Conservation (phyloP, 139 green algal species). For the Haematococcus sp. region DNA sequence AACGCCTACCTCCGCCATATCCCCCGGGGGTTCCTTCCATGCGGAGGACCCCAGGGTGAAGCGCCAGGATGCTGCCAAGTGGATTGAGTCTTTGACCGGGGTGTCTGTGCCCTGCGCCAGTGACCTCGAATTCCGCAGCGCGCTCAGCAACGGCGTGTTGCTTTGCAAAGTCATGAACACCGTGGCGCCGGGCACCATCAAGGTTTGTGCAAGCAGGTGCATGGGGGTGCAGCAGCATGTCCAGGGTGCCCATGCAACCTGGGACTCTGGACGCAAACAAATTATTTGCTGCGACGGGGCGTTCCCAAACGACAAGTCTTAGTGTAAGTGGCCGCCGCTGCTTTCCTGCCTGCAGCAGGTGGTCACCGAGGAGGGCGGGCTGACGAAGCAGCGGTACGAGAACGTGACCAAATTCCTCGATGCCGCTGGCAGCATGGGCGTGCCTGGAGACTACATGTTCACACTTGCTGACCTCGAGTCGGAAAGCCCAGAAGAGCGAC, state of each 20-base stretch:
- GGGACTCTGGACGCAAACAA: too few species aligned
- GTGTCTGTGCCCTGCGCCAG: background rate
- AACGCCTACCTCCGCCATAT: background rate
- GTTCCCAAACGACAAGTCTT: too few species aligned
- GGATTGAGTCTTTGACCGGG: background rate
- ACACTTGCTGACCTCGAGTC: slow-evolving; percentile 49
- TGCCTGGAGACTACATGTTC: slow-evolving; percentile 51
- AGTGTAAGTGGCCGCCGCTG: too few species aligned
- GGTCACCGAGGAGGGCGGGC: background rate
- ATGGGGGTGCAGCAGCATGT: too few species aligned
- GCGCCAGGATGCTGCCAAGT: background rate
- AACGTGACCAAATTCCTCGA: slow-evolving; percentile 46
- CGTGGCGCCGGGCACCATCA: slow-evolving; percentile 2
- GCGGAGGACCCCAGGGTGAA: background rate
- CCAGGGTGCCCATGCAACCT: too few species aligned
- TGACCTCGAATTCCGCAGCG: background rate
- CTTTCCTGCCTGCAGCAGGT: background rate
- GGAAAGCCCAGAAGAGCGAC: slow-evolving; percentile 42
- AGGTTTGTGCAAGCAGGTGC: background rate
- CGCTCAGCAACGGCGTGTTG: background rate
- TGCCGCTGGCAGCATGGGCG: slow-evolving; percentile 19
- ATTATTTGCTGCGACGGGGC: too few species aligned
- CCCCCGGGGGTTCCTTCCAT: background rate
- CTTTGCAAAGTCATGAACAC: slow-evolving; percentile 5
- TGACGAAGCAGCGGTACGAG: slow-evolving; percentile 11